Base-by-base conservation (phyloP, 352 stramenopile genomes). In the Blastocystis sp. region DNA sequence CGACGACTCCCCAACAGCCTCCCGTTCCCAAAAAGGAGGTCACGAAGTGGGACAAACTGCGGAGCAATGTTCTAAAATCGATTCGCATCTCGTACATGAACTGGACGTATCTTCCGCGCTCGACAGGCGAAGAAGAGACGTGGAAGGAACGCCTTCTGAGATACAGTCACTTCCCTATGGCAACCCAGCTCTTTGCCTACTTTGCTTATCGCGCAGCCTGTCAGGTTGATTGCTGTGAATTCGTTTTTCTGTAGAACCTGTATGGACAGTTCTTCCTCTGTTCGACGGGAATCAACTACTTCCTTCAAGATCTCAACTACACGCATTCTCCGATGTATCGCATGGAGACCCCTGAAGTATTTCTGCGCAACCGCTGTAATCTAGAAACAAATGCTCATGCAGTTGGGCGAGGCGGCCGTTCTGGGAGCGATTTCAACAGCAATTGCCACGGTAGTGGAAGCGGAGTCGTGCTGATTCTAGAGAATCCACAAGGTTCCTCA, bases 51-150 rank as follows among this genome's bases (percentile, higher is more conserved):
- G 49, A 81, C n/a, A 81, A 64, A 32, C 9, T 61, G 11, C 27
- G 32, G 16, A 44, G 40, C 53, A 81, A 61, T 0, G 40, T 42
- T n/a, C 51, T 81, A 0, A 81, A 81, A 21, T 81, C 69, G 18
- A 81, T 81, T 29, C 69, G 69, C 14, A 81, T 81, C 24, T 81
- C 69, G 21, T 81, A 81, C 27, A 81, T 81, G 69, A 81, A 81
- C 27, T 81, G 69, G 69, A 81, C 69, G 29, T 81, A 81, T 63
- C 48, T 81, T n/a, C 69, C 69, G 1, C 69, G 69, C n/a, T 81
- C 44, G 40, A 81, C 42, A 32, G 69, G 69, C 32, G 69, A 65
- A 44, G 24, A 63, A 24, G 69, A 81, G 29, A 81, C 44, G 8
- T 64, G 46, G 32, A 11, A 63, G 27, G 21, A 81, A 44, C 69